A percentile compares a stretch with the other conserved stretches of the same genome.
These are phyloP conservation scores for Cladosporium sp. DNA, from an alignment of 2,329 filamentous ascomycete species.

Conservation along the genomic window DNA sequence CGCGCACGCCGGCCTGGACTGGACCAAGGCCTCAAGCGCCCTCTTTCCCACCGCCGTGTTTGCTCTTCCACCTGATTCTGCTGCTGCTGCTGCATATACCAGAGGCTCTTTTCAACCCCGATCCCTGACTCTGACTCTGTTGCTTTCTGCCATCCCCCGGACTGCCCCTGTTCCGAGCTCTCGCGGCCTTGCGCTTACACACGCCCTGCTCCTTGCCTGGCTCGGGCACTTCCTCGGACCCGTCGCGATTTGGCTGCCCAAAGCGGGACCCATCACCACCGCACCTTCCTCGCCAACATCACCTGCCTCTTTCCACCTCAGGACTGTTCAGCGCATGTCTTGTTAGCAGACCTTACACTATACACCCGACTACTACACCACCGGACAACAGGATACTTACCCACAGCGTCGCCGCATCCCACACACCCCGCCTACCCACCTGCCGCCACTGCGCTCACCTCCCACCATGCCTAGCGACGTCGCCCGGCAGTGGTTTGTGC, in stretches of 20 bases:
- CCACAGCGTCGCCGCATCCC: neutral
- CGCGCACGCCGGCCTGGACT: conserved; percentile 12
- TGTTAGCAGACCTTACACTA: neutral
- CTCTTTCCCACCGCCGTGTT: conserved; percentile 7
- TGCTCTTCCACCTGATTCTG: conserved; percentile 4
- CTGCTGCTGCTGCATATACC: conserved; percentile 2
- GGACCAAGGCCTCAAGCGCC: conserved; percentile 1
- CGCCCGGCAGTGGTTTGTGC: conserved; percentile 52
- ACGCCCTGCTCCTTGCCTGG: conserved; percentile 3
- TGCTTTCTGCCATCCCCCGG: neutral
- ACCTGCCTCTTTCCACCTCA: neutral
- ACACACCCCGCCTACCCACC: neutral
- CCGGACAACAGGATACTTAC: neutral
- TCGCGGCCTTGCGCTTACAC: conserved; percentile 2
- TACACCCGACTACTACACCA: neutral
- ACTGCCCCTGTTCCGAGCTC: neutral
- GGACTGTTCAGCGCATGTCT: neutral
- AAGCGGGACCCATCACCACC: conserved; percentile 16
- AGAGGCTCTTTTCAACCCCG: neutral
- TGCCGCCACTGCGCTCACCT: neutral
- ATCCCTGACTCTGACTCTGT: neutral
- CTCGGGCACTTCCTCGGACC: conserved; percentile 15
- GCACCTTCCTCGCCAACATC: conserved; percentile 2
- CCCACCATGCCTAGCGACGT: conserved; percentile 37
- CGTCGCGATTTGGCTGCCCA: conserved; percentile 21